Base-by-base conservation (phyloP, 768 basidiomycete species). In the Saitozyma sp. region DNA sequence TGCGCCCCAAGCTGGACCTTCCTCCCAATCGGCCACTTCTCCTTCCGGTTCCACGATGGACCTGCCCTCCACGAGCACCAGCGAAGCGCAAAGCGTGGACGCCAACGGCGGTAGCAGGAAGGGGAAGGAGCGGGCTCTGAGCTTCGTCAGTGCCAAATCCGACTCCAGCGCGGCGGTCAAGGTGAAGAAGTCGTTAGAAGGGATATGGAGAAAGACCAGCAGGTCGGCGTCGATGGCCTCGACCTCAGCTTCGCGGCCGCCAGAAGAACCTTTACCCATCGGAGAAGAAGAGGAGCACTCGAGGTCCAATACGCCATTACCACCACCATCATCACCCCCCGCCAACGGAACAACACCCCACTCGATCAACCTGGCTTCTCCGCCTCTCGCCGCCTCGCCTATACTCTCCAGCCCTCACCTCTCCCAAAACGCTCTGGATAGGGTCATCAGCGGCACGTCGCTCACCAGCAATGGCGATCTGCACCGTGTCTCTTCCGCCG, bases 71-170 rank as follows among this genome's bases (percentile, higher is more conserved):
- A 5, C 29, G 29, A 29, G 29, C 29, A 29, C 29, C 29, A 29
- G 29, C 29, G 29, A 29, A 29, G 29, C 29, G 29, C 29, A 29
- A 5, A 29, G 29, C 29, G 29, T 29, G 29, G 29, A 29, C 29
- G 29, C 29, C 29, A 29, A 29, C 29, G 29, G 29, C 5, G 29
- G 29, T 29, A 61, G 52, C 14, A 40, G 64, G 42, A 71, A 70
- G 62, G 74, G 66, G 14, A 75, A 73, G 54, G 74, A 75, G 54
- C 56, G 74, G 38, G 67, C 71, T 6, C 50, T 68, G 50, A 75
- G 74, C 57, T 60, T 70, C 9, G 46, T 54, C 7, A 72, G 71
- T 46, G 61, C 53, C 6, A 56, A 43, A 14, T 70, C 73, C 2
- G 73, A 71, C 11, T 42, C 54, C 14, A 51, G 49, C 45, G 53